Evolutionary conservation across 2,329 filamentous ascomycete genomes (phyloP).

Genomic region (Talaromyces sp.): DNA sequence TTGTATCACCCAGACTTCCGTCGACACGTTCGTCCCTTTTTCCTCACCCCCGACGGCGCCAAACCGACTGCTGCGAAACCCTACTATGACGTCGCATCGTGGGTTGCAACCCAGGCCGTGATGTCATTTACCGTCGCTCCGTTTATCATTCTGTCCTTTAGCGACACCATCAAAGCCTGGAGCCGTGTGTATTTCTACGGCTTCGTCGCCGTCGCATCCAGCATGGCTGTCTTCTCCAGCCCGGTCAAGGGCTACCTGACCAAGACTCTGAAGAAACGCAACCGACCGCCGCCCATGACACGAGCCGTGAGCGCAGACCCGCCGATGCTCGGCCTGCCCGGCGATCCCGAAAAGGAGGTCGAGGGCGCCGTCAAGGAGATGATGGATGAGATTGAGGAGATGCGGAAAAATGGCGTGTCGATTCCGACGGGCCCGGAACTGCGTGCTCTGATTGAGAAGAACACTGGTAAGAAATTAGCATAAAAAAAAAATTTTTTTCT

Average conservation of each 20-base stretch:
- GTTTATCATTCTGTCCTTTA: slow-evolving; percentile 76
- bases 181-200: slow-evolving; percentile 83
- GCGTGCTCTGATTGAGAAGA: slow-evolving; percentile 48
- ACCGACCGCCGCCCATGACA: slow-evolving; percentile 27
- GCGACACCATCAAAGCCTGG: slow-evolving; percentile 72
- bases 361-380: slow-evolving; percentile 75
- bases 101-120: slow-evolving; percentile 70
- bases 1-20: slow-evolving; percentile 64
- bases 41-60: slow-evolving; percentile 72
- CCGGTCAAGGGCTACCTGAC: slow-evolving; percentile 63
- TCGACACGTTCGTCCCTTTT: slow-evolving; percentile 85
- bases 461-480: slow-evolving; percentile 12
- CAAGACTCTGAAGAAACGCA: slow-evolving; percentile 56
- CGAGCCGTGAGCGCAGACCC: slow-evolving; percentile 31
- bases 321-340: slow-evolving; percentile 72
- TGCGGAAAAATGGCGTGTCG: slow-evolving; percentile 44
- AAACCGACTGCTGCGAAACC: slow-evolving; percentile 67
- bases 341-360: slow-evolving; percentile 69
- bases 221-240: slow-evolving; percentile 73
- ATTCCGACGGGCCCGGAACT: slow-evolving; percentile 49
- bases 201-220: slow-evolving; percentile 60
- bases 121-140: slow-evolving; percentile 81
- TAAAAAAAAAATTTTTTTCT: not conserved
- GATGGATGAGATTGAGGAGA: slow-evolving; percentile 64
- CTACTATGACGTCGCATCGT: slow-evolving; percentile 80